A percentile compares a stretch with the other conserved stretches of the same genome.
Conservation (phyloP, 2,329 filamentous ascomycete genomes). For the Myriosclerotinia curreyana region DNA sequence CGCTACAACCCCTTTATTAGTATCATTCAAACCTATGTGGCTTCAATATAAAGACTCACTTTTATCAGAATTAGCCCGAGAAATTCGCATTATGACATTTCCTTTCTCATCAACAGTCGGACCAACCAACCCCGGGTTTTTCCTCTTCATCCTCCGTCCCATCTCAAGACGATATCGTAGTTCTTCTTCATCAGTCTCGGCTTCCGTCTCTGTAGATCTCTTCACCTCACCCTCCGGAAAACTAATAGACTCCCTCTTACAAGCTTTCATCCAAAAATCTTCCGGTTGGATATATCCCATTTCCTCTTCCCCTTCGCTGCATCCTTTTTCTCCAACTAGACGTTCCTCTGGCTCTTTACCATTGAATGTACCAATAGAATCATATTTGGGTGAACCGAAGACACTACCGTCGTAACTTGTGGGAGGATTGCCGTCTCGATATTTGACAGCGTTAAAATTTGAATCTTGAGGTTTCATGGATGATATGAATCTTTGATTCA, state of each 20-base stretch:
- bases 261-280: not conserved
- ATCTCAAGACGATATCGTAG: not conserved
- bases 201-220: not conserved
- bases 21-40: not conserved
- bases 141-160: not conserved
- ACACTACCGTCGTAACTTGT: no score
- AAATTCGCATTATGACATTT: not conserved
- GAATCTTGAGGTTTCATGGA: not conserved
- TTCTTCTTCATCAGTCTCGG: not conserved
- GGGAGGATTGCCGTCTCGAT: no score
- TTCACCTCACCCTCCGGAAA: not conserved
- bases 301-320: not conserved
- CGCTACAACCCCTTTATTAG: not conserved
- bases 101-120: not conserved
- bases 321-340: not conserved
- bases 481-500: not conserved
- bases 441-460: no score
- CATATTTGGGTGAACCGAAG: not conserved
- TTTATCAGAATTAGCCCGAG: not conserved
- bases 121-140: not conserved
- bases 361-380: not conserved
- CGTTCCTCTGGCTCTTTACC: not conserved
- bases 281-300: not conserved
- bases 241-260: no score
- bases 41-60: not conserved